These are phyloP conservation scores for Ascochyta lentis DNA, from an alignment of 2,329 filamentous ascomycete genomes.

Conservation along the genomic window DNA sequence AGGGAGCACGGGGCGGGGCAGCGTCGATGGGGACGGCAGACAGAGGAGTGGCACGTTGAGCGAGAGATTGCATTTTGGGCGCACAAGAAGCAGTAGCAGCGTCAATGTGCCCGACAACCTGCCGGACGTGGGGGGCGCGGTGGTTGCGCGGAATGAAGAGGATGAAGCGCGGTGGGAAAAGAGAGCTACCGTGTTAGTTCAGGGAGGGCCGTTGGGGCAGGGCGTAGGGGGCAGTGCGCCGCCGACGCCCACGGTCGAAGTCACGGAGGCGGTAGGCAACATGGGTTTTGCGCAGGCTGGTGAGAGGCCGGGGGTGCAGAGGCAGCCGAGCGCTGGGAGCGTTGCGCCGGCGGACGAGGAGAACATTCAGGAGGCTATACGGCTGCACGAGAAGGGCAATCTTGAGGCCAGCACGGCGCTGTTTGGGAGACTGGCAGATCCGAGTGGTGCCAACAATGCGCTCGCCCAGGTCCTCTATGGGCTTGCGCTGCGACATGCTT, in stretches of 20 bases:
- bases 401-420: slow-evolving; percentile 80
- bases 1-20: slow-evolving; percentile 2
- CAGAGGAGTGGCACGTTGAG: slow-evolving; percentile 9
- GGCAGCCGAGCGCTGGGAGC: slow-evolving; percentile 19
- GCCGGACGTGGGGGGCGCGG: slow-evolving; percentile 70
- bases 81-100: slow-evolving; percentile 65
- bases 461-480: slow-evolving; percentile 96
- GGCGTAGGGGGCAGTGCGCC: slow-evolving; percentile 35
- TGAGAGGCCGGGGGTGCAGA: background rate
- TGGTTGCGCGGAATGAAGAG: slow-evolving; percentile 51
- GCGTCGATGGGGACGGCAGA: slow-evolving; percentile 14
- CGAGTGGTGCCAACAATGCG: slow-evolving; percentile 85
- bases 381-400: slow-evolving; percentile 84
- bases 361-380: slow-evolving; percentile 94
- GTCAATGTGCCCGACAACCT: slow-evolving; percentile 80
- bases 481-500: slow-evolving; percentile 88
- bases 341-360: slow-evolving; percentile 36
- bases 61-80: slow-evolving; percentile 70
- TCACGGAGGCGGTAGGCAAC: slow-evolving; percentile 2
- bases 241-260: slow-evolving; percentile 37
- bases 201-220: slow-evolving; percentile 57
- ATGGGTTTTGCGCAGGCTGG: slow-evolving; percentile 3
- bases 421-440: slow-evolving; percentile 84
- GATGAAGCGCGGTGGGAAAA: slow-evolving; percentile 81
- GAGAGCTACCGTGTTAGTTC: slow-evolving; percentile 86